Conservation (phyloP, 129 eudicot genomes). For the Arctium lappa region DNA sequence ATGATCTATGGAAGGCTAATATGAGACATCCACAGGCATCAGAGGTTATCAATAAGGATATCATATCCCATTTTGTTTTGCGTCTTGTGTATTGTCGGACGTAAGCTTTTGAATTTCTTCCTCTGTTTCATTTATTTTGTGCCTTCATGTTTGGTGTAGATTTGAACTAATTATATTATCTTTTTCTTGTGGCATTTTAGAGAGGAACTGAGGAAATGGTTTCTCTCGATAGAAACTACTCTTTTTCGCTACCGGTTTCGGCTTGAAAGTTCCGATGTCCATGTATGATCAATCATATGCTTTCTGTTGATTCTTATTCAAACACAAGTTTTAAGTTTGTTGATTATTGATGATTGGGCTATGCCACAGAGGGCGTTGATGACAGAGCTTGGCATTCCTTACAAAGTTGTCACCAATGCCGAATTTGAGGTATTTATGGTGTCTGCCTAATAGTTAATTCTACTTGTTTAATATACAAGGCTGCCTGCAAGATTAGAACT, state of each 20-base stretch:
- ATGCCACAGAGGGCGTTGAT: constrained; percentile 59
- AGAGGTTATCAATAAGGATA: constrained; percentile 68
- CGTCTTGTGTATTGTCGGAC: constrained; percentile 97
- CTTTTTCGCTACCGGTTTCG: constrained; percentile 79
- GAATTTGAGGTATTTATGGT: constrained; percentile 63
- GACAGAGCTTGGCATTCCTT: constrained; percentile 75
- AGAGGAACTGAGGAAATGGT: constrained; percentile 93
- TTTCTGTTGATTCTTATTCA: constrained; percentile 5
- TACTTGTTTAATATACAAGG: neutral
- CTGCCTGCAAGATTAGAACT: neutral
- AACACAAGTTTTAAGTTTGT: neutral
- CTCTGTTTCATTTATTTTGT: neutral
- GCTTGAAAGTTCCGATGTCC: constrained; percentile 45
- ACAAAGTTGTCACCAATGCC: constrained; percentile 56
- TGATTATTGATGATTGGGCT: constrained; percentile 17
- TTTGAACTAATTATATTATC: neutral
- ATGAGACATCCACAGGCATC: constrained; percentile 76
- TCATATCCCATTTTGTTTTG: constrained; percentile 89
- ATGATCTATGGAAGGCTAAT: constrained; percentile 61
- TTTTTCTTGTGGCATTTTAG: constrained; percentile 27
- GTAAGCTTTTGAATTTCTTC: constrained; percentile 39
- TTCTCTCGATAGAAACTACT: constrained; percentile 81
- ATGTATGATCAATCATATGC: constrained; percentile 38
- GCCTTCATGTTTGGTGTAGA: neutral
- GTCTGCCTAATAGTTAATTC: neutral